Conservation (phyloP, 169 alveolate species). For the Plasmodium billcollinsi region DNA sequence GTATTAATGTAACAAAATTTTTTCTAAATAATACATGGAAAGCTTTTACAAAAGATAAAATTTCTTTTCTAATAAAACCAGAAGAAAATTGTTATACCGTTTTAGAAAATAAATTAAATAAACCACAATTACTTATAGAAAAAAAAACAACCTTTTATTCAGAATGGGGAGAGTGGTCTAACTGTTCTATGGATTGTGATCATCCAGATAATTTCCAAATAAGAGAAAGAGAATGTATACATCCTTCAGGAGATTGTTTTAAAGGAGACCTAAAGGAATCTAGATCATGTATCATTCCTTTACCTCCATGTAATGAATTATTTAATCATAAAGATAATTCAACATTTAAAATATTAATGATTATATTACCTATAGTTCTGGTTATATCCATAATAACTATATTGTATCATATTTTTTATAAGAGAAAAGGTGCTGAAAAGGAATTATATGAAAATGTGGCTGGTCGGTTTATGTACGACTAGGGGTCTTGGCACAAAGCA, state of each 20-base stretch:
- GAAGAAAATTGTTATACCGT: slow-evolving; percentile 54
- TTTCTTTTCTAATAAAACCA: slow-evolving; percentile 50
- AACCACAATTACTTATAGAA: slow-evolving; percentile 48
- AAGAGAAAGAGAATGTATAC: slow-evolving; percentile 54
- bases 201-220: slow-evolving; percentile 61
- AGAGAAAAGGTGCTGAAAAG: slow-evolving; percentile 63
- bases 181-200: slow-evolving; percentile 67
- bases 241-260: slow-evolving; percentile 38
- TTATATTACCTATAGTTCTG: slow-evolving; percentile 29
- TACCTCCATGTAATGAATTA: slow-evolving; percentile 51
- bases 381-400: slow-evolving; percentile 31
- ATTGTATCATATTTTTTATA: slow-evolving; percentile 55
- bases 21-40: slow-evolving; percentile 57
- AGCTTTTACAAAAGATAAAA: slow-evolving; percentile 57
- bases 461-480: slow-evolving; percentile 70
- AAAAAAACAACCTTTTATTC: slow-evolving; percentile 40
- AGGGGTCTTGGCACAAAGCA: neutral
- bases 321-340: slow-evolving; percentile 23
- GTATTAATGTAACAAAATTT: slow-evolving; percentile 43
- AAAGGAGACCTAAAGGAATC: slow-evolving; percentile 72
- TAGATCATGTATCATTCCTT: slow-evolving; percentile 29
- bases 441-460: slow-evolving; percentile 74
- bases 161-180: slow-evolving; percentile 77
- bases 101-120: slow-evolving; percentile 56
- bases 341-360: slow-evolving; percentile 23